These are phyloP conservation scores for Kwoniella europaea DNA, from an alignment of 768 basidiomycete species.

Conservation along the genomic window DNA sequence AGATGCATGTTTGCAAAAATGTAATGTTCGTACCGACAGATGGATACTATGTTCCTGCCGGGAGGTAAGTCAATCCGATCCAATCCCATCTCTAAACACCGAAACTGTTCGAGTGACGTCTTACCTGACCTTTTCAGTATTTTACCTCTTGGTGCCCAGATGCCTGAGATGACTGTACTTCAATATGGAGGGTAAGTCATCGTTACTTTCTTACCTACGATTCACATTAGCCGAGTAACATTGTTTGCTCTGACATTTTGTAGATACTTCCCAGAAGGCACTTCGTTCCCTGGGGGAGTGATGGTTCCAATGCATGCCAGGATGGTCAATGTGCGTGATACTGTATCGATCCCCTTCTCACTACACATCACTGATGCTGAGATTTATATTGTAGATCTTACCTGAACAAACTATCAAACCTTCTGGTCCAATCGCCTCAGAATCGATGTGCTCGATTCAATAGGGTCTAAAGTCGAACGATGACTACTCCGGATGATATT, in stretches of 20 bases:
- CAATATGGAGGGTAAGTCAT: slow-evolving; percentile 51
- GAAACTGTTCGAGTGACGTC: not conserved
- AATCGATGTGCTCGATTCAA: slow-evolving; percentile 15
- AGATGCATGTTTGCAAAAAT: slow-evolving; percentile 48
- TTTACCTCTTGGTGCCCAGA: slow-evolving; percentile 50
- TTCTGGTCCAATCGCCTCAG: not conserved
- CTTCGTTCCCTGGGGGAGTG: slow-evolving; percentile 55
- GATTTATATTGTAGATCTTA: not conserved
- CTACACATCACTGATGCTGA: no score
- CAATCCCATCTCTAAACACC: no score
- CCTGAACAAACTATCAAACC: slow-evolving; percentile 14
- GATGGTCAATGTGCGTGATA: slow-evolving; percentile 49
- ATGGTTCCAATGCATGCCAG: slow-evolving; percentile 55
- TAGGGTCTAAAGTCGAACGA: not conserved
- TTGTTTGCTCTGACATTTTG: not conserved
- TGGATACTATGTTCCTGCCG: slow-evolving; percentile 49
- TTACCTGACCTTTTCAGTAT: slow-evolving; percentile 19
- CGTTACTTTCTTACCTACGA: no score
- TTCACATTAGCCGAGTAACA: no score
- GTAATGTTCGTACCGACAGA: slow-evolving; percentile 39
- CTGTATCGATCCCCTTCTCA: no score
- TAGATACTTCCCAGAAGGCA: slow-evolving; percentile 55
- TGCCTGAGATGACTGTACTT: slow-evolving; percentile 52
- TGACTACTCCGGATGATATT: no score
- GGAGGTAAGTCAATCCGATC: slow-evolving; percentile 32